Evolutionary conservation across 768 basidiomycete genomes (phyloP), one percentile per base, ranked within the genome.

Genomic region (Porpolomopsis calyptriformis): DNA sequence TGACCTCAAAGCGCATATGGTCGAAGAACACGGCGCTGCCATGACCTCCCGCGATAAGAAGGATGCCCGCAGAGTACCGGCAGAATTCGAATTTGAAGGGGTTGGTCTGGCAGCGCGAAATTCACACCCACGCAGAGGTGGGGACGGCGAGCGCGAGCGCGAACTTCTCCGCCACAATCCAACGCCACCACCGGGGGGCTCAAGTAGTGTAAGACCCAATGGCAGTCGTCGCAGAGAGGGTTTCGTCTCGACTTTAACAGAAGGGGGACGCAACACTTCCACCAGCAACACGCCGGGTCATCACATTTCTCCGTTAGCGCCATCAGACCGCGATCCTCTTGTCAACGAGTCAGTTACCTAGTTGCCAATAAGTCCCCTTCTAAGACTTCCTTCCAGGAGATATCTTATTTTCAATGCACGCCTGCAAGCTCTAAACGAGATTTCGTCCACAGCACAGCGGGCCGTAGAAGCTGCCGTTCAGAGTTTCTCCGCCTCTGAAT

Each of bases 1-100:
- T 9, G 96, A 99, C 59, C 77, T 97, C 29, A 80, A 91, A 61
- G 94, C 82, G 0, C 96, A 99, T 60, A 82, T 84, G 65, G 82
- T 97, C 8, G 81, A 86, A 44, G 82, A 79, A 43, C 90, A 93
- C 50, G 84, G 81, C 7, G 75, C 71, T 1, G 79, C 79, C 25
- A 81, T 87, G 80, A 77, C 72, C 12, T 62, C 84, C 2, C 71
- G 77, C 12, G 85, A 85, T 54, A 77, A 74, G 53, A 78, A 72
- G 47, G 83, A 83, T 18, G 80, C 78, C 0, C 67, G 80, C 22
- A 71, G 85, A 14, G 66, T 93, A 6, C 73, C 80, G 47, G 78
- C 90, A 27, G 78, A 78, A 20, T 87, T 86, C 53, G 75, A 78
- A 4, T 85, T 83, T 38, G 66, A 72, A 40, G 66, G 71, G 19